phyloP scores from a whole-genome alignment of 805 yeast species.

The Pichia kluyveri region DNA sequence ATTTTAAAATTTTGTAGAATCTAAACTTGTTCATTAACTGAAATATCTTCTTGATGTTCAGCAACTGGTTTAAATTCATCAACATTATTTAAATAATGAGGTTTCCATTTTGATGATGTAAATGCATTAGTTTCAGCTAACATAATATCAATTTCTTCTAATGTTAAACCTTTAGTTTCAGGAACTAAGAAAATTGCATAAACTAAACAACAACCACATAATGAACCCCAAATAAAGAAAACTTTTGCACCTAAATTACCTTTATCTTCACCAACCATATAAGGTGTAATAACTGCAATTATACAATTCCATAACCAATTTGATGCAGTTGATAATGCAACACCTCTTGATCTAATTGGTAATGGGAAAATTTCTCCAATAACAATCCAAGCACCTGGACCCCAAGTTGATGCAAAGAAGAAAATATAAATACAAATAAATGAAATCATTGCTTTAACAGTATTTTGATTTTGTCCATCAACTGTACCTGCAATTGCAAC shows the following conservation, averaged over 20 bases:
- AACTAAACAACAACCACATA: conserved; percentile 36
- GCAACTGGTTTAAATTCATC: not conserved
- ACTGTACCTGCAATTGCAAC: conserved; percentile 36
- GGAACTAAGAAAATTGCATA: conserved; percentile 67
- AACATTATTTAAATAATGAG: conserved; percentile 14
- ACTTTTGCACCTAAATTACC: conserved; percentile 57
- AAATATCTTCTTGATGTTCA: conserved; percentile 2
- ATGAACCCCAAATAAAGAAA: conserved; percentile 65
- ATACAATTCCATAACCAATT: conserved; percentile 76
- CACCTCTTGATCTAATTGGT: conserved; percentile 65
- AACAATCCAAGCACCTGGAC: conserved; percentile 69
- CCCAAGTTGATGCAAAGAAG: conserved; percentile 79
- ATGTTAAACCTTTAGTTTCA: conserved; percentile 73
- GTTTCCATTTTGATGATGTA: conserved; percentile 28
- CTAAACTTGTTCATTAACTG: not conserved
- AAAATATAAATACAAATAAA: conserved; percentile 56
- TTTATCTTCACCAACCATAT: conserved; percentile 54
- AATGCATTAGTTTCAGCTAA: conserved; percentile 27
- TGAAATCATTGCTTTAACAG: conserved; percentile 27
- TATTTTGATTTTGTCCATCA: conserved; percentile 20
- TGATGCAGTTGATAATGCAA: conserved; percentile 62
- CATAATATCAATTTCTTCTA: conserved; percentile 67
- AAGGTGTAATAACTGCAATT: conserved; percentile 71
- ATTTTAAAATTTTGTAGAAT: not conserved
- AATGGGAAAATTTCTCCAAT: conserved; percentile 59